Base-by-base conservation (phyloP, 176 grass and related monocot genomes). In the Lolium multiflorum region DNA sequence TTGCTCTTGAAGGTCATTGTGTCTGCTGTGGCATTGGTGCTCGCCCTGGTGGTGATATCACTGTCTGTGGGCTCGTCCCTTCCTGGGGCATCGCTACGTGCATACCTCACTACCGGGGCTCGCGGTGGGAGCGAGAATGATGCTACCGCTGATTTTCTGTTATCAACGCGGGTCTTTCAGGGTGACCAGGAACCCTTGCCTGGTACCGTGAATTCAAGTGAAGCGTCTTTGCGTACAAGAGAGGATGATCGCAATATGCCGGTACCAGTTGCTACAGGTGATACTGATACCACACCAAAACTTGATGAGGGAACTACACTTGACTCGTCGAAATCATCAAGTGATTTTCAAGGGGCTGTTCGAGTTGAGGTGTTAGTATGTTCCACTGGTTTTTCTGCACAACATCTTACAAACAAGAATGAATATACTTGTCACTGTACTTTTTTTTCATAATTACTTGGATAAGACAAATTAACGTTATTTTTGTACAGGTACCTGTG, bases 11-110 rank as follows among this genome's bases (percentile, higher is more conserved):
- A 80, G 17, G n/a, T 93, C 80, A 31, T 87, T 47, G 44, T 79
- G 18, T 85, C 66, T 6, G 89, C 90, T 69, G 35, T 87, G 72
- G 85, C 31, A 41, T 49, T 95, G 35, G 60, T 84, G 61, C 80
- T 95, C 22, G 82, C 65, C 76, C 87, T 95, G 24, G 80, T 88
- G 10, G 61, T 97, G 59, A 83, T 94, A 66, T 93, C 92, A 17
- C 49, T 94, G 11, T 81, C 86, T 10, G 43, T 74, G 25, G 87
- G 86, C 43, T 91, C 87, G 71, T 88, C 84, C 57, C 82, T 84
- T 21, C 60, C 88, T 31, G 71, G 54, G 70, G 79, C 84, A 15
- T 81, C 89, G 63, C 64, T 92, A 59, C 78, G 81, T 6, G 82
- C 69, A 11, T 93, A 94, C 82, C 71, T 91, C 18, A 11, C 7